Conservation (phyloP, 306 rosid species). For the Lablab purpureus region DNA sequence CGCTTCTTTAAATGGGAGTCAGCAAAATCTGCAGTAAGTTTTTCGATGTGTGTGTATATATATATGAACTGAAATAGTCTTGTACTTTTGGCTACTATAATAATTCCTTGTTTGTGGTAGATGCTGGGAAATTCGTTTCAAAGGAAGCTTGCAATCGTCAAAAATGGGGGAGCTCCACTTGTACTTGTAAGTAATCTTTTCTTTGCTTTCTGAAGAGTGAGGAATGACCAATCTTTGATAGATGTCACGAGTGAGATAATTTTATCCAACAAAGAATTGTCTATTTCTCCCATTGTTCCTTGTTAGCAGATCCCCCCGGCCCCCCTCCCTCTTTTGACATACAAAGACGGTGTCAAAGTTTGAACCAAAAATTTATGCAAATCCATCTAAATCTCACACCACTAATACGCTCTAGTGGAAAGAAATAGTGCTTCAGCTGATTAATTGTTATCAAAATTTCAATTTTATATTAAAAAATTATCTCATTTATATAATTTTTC, state of each 20-base stretch:
- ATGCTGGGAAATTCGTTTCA: slow-evolving; percentile 98
- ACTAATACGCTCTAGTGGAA: background rate
- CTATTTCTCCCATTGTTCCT: background rate
- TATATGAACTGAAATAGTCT: slow-evolving; percentile 25
- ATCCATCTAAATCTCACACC: background rate
- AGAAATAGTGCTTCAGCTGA: too few species aligned
- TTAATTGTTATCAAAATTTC: too few species aligned
- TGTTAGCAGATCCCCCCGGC: background rate
- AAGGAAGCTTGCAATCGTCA: slow-evolving; percentile 82
- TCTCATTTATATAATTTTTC: background rate
- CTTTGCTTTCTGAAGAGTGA: slow-evolving; percentile 37
- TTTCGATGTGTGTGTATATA: slow-evolving; percentile 28
- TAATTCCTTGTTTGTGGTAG: slow-evolving; percentile 54
- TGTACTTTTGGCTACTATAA: slow-evolving; percentile 38
- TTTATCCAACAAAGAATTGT: background rate
- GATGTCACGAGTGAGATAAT: background rate
- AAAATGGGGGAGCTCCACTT: slow-evolving; percentile 71
- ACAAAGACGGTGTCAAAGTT: background rate
- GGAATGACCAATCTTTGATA: slow-evolving; percentile 1
- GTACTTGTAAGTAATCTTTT: slow-evolving; percentile 68
- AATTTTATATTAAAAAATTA: too few species aligned
- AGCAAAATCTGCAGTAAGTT: slow-evolving; percentile 81
- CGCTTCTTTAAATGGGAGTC: slow-evolving; percentile 95
- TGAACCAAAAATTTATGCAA: background rate
- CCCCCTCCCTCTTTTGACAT: background rate